Evolutionary conservation across 306 rosid species (phyloP).

Genomic region (Fagus crenata): DNA sequence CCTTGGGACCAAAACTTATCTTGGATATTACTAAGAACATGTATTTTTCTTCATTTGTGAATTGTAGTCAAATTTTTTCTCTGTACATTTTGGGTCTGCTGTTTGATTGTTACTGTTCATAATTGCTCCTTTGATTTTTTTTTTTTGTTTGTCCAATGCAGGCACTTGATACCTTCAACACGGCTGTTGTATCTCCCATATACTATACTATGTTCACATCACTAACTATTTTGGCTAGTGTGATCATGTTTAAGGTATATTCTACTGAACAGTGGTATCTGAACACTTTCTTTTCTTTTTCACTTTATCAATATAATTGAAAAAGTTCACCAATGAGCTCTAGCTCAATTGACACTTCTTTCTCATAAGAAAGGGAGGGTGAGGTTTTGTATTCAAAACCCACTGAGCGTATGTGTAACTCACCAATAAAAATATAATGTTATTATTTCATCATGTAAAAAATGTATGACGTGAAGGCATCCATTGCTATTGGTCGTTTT

Average conservation of each 20-base stretch:
- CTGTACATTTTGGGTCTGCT: background rate
- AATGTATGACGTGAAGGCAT: background rate
- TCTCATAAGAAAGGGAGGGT: too few relatives aligned
- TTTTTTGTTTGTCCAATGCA: slow-evolving; percentile 41
- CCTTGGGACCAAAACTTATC: too few relatives aligned
- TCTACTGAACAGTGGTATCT: slow-evolving; percentile 14
- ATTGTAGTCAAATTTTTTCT: background rate
- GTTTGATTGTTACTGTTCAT: slow-evolving; percentile 11
- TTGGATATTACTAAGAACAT: too few relatives aligned
- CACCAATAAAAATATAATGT: too few relatives aligned
- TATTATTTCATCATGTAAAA: too few relatives aligned
- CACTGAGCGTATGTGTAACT: too few relatives aligned
- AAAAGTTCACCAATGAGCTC: too few relatives aligned
- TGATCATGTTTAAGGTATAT: slow-evolving; percentile 97
- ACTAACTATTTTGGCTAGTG: slow-evolving; percentile 91
- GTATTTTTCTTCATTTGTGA: background rate
- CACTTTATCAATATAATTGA: too few relatives aligned
- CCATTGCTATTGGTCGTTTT: background rate
- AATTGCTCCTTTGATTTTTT: slow-evolving; percentile 19
- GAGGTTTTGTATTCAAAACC: too few relatives aligned
- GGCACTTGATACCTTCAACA: slow-evolving; percentile 98
- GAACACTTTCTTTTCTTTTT: slow-evolving; percentile 1
- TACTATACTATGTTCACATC: slow-evolving; percentile 99
- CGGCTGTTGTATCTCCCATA: slow-evolving; percentile 99
- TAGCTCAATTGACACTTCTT: too few relatives aligned